These are phyloP conservation scores for Circinella minor DNA, from an alignment of 371 early-diverging fungal species.

Conservation along the genomic window DNA sequence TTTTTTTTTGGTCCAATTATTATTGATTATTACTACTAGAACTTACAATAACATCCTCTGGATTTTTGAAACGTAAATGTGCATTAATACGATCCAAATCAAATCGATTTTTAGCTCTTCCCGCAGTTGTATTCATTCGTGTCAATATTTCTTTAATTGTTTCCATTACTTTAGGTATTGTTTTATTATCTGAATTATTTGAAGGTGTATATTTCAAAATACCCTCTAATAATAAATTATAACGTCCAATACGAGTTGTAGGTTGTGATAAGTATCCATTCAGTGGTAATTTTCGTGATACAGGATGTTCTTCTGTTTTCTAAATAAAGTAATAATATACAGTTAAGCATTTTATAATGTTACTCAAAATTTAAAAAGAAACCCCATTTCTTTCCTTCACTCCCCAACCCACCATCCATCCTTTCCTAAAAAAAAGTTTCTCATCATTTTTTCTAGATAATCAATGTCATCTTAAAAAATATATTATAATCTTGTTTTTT, in stretches of 20 bases:
- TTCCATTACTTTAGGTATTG: constrained; percentile 65
- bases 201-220: constrained; percentile 81
- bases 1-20: too few species aligned
- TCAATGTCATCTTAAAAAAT: too few species aligned
- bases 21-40: too few species aligned
- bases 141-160: constrained; percentile 70
- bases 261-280: constrained; percentile 83
- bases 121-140: constrained; percentile 83
- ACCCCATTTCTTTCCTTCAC: too few species aligned
- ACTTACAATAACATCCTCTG: constrained; percentile 70
- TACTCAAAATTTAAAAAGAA: background rate
- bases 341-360: background rate
- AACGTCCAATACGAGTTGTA: constrained; percentile 86
- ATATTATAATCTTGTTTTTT: too few species aligned
- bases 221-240: constrained; percentile 81
- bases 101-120: constrained; percentile 81
- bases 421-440: too few species aligned
- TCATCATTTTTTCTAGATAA: too few species aligned
- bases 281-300: constrained; percentile 77
- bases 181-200: constrained; percentile 72
- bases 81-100: constrained; percentile 55
- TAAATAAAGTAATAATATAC: background rate
- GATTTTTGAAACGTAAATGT: constrained; percentile 31
- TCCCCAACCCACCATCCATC: too few species aligned
- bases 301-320: constrained; percentile 66